Evolutionary conservation across 345 rosid genomes (phyloP).

Genomic region (Hypericum androsaemum): DNA sequence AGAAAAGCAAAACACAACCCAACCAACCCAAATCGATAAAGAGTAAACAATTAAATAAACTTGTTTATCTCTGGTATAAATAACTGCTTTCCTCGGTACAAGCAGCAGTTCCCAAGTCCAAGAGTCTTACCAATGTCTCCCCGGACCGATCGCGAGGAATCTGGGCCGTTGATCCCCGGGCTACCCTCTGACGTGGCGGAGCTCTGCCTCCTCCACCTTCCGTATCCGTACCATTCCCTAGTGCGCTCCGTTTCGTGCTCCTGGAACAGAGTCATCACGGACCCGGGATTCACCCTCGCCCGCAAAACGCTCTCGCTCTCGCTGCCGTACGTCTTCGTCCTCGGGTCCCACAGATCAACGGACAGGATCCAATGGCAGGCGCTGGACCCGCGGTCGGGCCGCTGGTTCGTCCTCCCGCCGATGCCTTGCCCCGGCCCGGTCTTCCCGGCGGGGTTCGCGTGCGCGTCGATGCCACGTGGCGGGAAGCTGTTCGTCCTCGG

Average conservation of each 20-base stretch:
- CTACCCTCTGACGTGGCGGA: conserved; percentile 58
- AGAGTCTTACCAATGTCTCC: too few species aligned
- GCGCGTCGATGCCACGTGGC: conserved; percentile 43
- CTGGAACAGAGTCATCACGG: conserved; percentile 47
- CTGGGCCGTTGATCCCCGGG: conserved; percentile 52
- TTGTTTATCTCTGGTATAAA: too few species aligned
- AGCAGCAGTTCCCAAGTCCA: too few species aligned
- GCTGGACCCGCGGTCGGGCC: conserved; percentile 44
- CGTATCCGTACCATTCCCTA: conserved; percentile 49
- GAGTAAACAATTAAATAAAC: too few species aligned
- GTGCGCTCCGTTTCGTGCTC: conserved; percentile 54
- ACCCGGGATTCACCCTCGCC: conserved; percentile 34
- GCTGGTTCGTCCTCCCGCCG: conserved; percentile 56
- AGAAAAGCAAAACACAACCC: too few species aligned
- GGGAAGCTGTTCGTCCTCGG: conserved; percentile 65
- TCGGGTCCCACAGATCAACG: conserved; percentile 50
- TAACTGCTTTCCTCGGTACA: too few species aligned
- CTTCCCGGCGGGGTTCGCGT: conserved; percentile 46
- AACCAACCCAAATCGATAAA: too few species aligned
- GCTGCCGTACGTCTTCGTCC: conserved; percentile 45
- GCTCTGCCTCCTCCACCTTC: conserved; percentile 56
- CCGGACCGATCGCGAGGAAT: background rate
- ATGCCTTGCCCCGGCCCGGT: conserved; percentile 44
- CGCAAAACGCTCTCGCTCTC: conserved; percentile 39
- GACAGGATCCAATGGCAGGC: conserved; percentile 66